Percentiles rank a stretch among this genome's conserved stretches.
Conservation (phyloP, 1,139 yeast genomes). For the Yamadazyma dushanensis region DNA sequence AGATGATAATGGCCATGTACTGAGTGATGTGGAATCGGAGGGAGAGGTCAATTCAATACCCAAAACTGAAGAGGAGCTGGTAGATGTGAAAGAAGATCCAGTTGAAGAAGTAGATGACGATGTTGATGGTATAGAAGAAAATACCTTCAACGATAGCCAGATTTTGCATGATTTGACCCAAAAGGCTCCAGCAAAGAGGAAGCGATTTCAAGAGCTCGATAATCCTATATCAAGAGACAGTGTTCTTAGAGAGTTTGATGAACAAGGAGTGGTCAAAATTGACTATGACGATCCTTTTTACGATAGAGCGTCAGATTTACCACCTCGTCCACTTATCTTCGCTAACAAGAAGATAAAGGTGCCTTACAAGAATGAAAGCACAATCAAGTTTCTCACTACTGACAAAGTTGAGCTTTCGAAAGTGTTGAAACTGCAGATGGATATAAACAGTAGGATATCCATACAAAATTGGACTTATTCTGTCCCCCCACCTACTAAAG, state of each 20-base stretch:
- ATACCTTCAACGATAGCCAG: conserved; percentile 10
- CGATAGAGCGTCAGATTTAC: conserved; percentile 51
- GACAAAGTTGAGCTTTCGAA: conserved; percentile 7
- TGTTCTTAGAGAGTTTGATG: conserved; percentile 39
- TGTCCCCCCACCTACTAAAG: conserved; percentile 31
- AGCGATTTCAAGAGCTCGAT: neutral
- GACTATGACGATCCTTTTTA: conserved; percentile 67
- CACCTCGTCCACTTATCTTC: conserved; percentile 55
- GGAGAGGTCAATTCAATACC: neutral
- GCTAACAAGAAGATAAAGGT: conserved; percentile 64
- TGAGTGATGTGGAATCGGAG: conserved; percentile 1
- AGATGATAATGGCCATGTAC: conserved; percentile 12
- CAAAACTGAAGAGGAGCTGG: neutral
- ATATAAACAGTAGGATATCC: neutral
- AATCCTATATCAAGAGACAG: conserved; percentile 16
- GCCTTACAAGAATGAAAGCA: conserved; percentile 19
- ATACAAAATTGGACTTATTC: conserved; percentile 30
- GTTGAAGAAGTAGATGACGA: conserved; percentile 8
- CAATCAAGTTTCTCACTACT: conserved; percentile 8
- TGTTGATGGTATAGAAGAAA: conserved; percentile 1
- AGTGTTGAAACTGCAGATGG: conserved; percentile 1
- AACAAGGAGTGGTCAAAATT: conserved; percentile 47
- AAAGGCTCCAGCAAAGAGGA: neutral
- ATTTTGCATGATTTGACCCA: conserved; percentile 10
- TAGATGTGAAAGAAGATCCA: neutral